Evolutionary conservation across 306 rosid genomes (phyloP), one percentile per base, ranked within the genome.

Genomic region (Cercis canadensis): DNA sequence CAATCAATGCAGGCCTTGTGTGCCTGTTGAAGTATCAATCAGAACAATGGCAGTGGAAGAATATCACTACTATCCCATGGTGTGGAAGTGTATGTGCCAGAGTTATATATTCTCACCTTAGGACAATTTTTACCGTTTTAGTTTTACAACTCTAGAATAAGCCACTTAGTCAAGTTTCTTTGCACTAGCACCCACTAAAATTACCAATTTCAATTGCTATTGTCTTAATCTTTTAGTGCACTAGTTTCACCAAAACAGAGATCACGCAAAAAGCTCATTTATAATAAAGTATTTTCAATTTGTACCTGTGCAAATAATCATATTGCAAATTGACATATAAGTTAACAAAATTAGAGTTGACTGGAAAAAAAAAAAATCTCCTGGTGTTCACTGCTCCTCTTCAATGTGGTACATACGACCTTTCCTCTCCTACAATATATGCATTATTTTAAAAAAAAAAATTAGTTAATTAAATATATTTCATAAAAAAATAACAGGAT

Each of bases 81-180:
- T 83, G 51, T 87, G 96, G 92, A 87, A 60, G 82, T 89, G 96
- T 74, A 82, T 82, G 81, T 84, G 96, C 57, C 79, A 72, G 24
- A 67, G 73, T 62, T 63, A 47, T 44, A 43, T 84, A 33, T 89
- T 86, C 73, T 82, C 83, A 3, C 89, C 96, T 46, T 86, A 69
- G 32, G 29, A n/a, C n/a, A n/a, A n/a, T n/a, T n/a, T n/a, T n/a
- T n/a, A n/a, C n/a, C n/a, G n/a, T n/a, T n/a, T n/a, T n/a, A n/a
- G n/a, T n/a, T n/a, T n/a, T n/a, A n/a, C n/a, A n/a, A n/a, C n/a
- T n/a, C n/a, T n/a, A n/a, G n/a, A n/a, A n/a, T n/a, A n/a, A n/a
- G n/a, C n/a, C n/a, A n/a, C n/a, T n/a, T n/a, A n/a, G n/a, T n/a
- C n/a, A n/a, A 24, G 29, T 24, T 24, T 24, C 29, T 24, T 24